Conservation (phyloP, 2,329 filamentous ascomycete species). For the Diaporthe humulicola region DNA sequence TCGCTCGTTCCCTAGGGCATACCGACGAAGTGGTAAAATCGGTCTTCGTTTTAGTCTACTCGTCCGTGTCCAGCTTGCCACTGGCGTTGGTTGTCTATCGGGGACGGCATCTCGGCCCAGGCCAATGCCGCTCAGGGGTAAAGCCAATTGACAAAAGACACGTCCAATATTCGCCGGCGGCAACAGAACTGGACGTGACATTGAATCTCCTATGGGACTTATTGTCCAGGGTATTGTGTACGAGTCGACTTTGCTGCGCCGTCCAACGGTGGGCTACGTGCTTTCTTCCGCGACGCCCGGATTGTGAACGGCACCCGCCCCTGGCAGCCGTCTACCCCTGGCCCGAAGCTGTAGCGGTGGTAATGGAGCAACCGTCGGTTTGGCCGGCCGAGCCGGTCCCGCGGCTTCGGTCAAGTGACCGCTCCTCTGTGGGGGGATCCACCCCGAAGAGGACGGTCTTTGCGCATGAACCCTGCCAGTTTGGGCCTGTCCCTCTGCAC, state of each 20-base stretch:
- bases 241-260: not conserved
- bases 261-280: not conserved
- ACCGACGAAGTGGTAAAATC: not conserved
- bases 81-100: not conserved
- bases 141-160: not conserved
- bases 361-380: slow-evolving; percentile 15
- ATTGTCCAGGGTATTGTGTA: not conserved
- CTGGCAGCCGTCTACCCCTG: not conserved
- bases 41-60: not conserved
- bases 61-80: not conserved
- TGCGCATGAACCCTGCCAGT: slow-evolving; percentile 16
- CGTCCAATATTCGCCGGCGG: not conserved
- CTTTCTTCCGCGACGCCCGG: not conserved
- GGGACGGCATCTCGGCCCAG: not conserved
- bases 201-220: not conserved
- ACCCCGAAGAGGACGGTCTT: slow-evolving; percentile 13
- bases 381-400: slow-evolving; percentile 26
- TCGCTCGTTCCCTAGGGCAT: not conserved
- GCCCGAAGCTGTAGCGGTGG: slow-evolving; percentile 12
- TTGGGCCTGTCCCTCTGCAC: not conserved
- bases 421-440: slow-evolving; percentile 21
- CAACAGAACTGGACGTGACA: not conserved
- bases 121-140: slow-evolving; percentile 3
- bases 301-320: not conserved
- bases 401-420: slow-evolving; percentile 23